Conservation (phyloP, 1,284 basidiomycete genomes). For the Hypsizygus ulmarius region DNA sequence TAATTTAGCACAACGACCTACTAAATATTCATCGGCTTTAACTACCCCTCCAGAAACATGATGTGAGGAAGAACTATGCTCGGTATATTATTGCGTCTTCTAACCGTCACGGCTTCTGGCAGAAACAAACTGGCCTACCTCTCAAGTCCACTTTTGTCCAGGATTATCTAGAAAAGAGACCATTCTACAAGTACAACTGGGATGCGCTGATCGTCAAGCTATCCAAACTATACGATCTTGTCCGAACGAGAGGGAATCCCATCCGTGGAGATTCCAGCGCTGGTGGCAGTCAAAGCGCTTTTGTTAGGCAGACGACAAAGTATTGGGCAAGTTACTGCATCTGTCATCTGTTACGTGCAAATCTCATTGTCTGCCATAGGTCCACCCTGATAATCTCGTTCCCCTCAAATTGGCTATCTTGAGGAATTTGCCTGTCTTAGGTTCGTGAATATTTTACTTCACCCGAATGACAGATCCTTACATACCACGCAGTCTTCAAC, state of each 20-base stretch:
- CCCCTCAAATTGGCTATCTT: constrained; percentile 95
- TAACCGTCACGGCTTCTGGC: constrained; percentile 7
- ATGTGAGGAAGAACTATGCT: constrained; percentile 43
- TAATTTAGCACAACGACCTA: background rate
- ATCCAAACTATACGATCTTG: constrained; percentile 93
- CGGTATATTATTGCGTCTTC: background rate
- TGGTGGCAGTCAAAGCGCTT: constrained; percentile 94
- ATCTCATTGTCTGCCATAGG: constrained; percentile 38
- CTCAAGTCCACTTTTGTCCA: constrained; percentile 78
- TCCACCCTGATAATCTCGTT: constrained; percentile 93
- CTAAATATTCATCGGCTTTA: background rate
- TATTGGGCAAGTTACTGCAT: constrained; percentile 76
- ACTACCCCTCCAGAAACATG: constrained; percentile 65
- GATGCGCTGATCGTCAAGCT: constrained; percentile 95
- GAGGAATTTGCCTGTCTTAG: constrained; percentile 89
- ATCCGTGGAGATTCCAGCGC: constrained; percentile 92
- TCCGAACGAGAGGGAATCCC: constrained; percentile 93
- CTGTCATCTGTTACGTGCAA: background rate
- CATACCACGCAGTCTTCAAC: constrained; percentile 78
- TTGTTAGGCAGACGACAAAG: constrained; percentile 97
- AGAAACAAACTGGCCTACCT: constrained; percentile 77
- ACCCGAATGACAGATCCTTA: background rate
- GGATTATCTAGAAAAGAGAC: constrained; percentile 91
- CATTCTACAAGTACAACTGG: constrained; percentile 95
- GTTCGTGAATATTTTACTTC: constrained; percentile 39